A percentile compares a stretch with the other conserved stretches of the same genome.
phyloP scores from a whole-genome alignment of 1,139 yeast species.

The Protomyces arabidopsidicola region DNA sequence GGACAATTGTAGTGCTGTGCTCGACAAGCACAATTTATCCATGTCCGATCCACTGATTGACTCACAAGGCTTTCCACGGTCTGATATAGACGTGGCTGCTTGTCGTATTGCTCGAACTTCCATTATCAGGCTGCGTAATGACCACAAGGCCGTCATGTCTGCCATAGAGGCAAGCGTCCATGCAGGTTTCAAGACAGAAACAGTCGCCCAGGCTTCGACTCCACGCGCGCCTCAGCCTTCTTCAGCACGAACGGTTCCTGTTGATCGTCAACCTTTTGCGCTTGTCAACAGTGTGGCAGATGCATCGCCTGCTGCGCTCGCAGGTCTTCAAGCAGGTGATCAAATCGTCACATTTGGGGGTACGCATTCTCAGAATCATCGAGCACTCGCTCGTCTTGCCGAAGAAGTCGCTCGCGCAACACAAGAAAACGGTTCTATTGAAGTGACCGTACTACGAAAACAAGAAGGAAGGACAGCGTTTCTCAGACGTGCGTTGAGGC shows the following conservation, averaged over 20 bases:
- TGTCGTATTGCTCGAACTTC: slow-evolving; percentile 58
- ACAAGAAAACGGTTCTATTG: neutral
- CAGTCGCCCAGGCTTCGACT: slow-evolving; percentile 46
- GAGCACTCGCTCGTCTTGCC: slow-evolving; percentile 46
- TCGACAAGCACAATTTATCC: slow-evolving; percentile 44
- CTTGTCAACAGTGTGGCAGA: slow-evolving; percentile 39
- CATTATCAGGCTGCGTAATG: slow-evolving; percentile 66
- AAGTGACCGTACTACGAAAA: slow-evolving; percentile 17
- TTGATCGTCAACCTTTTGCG: slow-evolving; percentile 44
- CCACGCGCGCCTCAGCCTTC: slow-evolving; percentile 28
- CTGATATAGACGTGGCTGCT: slow-evolving; percentile 69
- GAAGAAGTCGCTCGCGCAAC: slow-evolving; percentile 35
- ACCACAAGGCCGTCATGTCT: slow-evolving; percentile 47
- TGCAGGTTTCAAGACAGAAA: slow-evolving; percentile 3
- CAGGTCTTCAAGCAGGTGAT: slow-evolving; percentile 48
- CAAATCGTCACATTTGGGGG: slow-evolving; percentile 51
- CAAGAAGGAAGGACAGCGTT: slow-evolving; percentile 22
- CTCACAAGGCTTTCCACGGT: slow-evolving; percentile 76
- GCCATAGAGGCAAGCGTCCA: slow-evolving; percentile 15
- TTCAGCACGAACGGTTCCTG: slow-evolving; percentile 38
- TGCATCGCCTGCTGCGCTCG: slow-evolving; percentile 49
- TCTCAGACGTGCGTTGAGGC: slow-evolving; percentile 43
- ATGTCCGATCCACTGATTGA: slow-evolving; percentile 65
- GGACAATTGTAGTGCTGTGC: slow-evolving; percentile 36
- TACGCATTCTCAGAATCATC: slow-evolving; percentile 53